Base-by-base conservation (phyloP, 345 rosid genomes). In the Firmiana major region DNA sequence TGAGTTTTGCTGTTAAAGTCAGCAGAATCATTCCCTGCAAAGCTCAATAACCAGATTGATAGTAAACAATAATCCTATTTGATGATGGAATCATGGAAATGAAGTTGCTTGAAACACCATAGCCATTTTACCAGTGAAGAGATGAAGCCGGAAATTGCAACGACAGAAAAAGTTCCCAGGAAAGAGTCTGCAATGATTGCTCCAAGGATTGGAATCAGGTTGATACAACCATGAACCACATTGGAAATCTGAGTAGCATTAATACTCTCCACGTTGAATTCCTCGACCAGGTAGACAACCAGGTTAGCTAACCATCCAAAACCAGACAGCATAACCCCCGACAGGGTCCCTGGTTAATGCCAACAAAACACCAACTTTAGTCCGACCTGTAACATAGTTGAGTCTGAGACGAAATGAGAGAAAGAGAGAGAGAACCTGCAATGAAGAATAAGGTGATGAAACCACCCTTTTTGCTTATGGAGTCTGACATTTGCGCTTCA, bases 241-340 rank as follows among this genome's bases (percentile, higher is more conserved):
- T 75, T 80, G 3, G 63, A 69, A 51, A 75, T 75, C 51, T 80
- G 82, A 49, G 79, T 11, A 3, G 82, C 79, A 38, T 40, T 45
- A 38, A 80, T 71, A 73, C 71, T 80, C 38, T 75, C 66, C 36
- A 80, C 70, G 9, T 80, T 75, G 82, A 80, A 75, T 22, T 80
- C 76, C 55, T 83, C n/a, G 15, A 85, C 83, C 71, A 85, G 75
- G 73, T 66, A 85, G 45, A 85, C 84, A 53, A 80, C 53, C 48
- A 80, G 60, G 76, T 80, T 80, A 9, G 72, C 64, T 12, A 75
- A 10, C 82, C 79, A 75, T 68, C 79, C 82, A 2, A 59, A 62
- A 60, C 66, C 45, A 48, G 76, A 62, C 15, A 80, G 49, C 34
- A 63, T 28, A 55, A 70, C 57, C 15, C 82, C 75, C 13, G 46